Evolutionary conservation across 2,329 filamentous ascomycete species (phyloP).

Genomic region (Pseudopyricularia javanii): DNA sequence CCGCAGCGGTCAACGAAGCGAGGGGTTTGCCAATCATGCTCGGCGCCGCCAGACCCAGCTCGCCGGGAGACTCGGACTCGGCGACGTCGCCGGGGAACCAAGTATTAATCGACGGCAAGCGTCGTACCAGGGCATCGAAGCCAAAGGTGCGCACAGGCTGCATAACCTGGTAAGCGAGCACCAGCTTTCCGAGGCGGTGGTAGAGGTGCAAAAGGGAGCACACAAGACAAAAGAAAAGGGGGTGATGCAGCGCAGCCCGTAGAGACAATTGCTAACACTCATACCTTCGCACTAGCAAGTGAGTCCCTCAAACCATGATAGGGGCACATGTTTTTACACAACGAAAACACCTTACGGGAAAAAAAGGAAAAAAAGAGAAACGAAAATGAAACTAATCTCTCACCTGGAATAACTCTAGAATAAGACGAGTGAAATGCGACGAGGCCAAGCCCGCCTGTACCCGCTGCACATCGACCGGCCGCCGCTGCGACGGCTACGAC

Average conservation of each 20-base stretch:
- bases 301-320: slow-evolving; percentile 6
- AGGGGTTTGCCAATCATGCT: not conserved
- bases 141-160: slow-evolving; percentile 26
- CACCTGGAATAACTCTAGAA: slow-evolving; percentile 10
- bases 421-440: slow-evolving; percentile 22
- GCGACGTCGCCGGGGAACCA: slow-evolving; percentile 1
- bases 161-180: slow-evolving; percentile 23
- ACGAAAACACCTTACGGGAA: not conserved
- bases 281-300: slow-evolving; percentile 13
- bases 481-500: slow-evolving; percentile 23
- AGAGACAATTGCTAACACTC: slow-evolving; percentile 4
- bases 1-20: not conserved
- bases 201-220: not conserved
- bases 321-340: not conserved
- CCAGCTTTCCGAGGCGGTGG: not conserved
- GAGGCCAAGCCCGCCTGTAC: slow-evolving; percentile 20
- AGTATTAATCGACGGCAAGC: not conserved
- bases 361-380: slow-evolving; percentile 11
- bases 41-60: not conserved
- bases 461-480: slow-evolving; percentile 19
- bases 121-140: slow-evolving; percentile 20
- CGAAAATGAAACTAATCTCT: slow-evolving; percentile 1
- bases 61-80: slow-evolving; percentile 2
- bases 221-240: too few relatives aligned
- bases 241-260: too few relatives aligned